These are phyloP conservation scores for Tuber melanosporum DNA, from an alignment of 495 filamentous ascomycete species.

Conservation along the genomic window DNA sequence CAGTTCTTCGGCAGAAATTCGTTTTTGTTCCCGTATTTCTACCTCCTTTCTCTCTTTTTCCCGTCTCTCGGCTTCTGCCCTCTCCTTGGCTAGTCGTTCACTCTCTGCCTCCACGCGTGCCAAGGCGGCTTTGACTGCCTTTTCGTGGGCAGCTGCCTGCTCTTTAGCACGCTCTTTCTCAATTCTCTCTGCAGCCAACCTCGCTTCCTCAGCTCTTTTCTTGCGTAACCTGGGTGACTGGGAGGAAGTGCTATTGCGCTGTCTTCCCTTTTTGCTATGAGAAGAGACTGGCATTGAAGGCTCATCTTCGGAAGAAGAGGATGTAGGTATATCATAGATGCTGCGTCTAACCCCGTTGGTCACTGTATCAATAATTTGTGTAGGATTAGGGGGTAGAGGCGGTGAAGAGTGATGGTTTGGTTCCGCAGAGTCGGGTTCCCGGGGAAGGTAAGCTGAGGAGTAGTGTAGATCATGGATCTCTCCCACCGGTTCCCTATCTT, in stretches of 20 bases:
- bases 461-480: background rate
- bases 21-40: conserved; percentile 14
- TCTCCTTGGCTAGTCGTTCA: conserved; percentile 16
- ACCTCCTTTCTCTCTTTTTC: conserved; percentile 20
- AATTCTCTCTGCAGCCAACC: background rate
- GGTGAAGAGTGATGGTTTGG: background rate
- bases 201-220: background rate
- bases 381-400: background rate
- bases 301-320: background rate
- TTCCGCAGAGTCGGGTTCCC: background rate
- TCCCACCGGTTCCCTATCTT: background rate
- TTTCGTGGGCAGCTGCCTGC: conserved; percentile 12
- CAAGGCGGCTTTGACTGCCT: conserved; percentile 9
- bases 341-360: background rate
- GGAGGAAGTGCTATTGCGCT: background rate
- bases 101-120: conserved; percentile 4
- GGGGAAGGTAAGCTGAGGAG: background rate
- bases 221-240: background rate
- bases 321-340: conserved; percentile 2
- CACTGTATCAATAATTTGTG: background rate
- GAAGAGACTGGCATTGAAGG: background rate
- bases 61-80: conserved; percentile 5
- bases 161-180: conserved; percentile 6
- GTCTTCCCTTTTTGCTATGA: background rate
- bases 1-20: conserved; percentile 10